phyloP scores from a whole-genome alignment of 805 yeast species.

The Metschnikowia peoriensis region DNA sequence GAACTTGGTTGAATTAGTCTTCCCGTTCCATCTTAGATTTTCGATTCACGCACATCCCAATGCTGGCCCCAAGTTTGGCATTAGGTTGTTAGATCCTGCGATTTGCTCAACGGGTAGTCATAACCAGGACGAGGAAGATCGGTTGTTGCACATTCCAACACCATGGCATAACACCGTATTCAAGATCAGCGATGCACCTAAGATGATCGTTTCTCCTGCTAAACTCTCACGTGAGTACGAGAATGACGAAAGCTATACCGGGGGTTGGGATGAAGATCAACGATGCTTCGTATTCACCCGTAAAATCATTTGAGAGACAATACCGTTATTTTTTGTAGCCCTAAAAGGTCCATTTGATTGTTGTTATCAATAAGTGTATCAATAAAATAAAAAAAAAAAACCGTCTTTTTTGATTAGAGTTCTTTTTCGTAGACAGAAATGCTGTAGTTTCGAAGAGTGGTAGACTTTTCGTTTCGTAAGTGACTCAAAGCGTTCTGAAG shows the following conservation, averaged over 20 bases:
- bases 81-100: conserved; percentile 42
- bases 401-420: not conserved
- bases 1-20: conserved; percentile 55
- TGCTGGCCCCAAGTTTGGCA: conserved; percentile 59
- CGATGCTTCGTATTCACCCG: conserved; percentile 14
- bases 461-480: conserved; percentile 26
- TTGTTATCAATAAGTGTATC: not conserved
- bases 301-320: not conserved
- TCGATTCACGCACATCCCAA: conserved; percentile 64
- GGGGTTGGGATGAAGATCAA: conserved; percentile 19
- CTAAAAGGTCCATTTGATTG: not conserved
- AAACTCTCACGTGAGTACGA: conserved; percentile 13
- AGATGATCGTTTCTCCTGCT: conserved; percentile 16
- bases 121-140: conserved; percentile 40
- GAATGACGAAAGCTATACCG: conserved; percentile 12
- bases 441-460: conserved; percentile 35
- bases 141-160: conserved; percentile 60
- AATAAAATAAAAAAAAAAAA: not conserved
- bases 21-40: conserved; percentile 58
- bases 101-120: conserved; percentile 47
- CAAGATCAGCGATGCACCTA: conserved; percentile 35
- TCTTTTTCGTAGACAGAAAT: conserved; percentile 27
- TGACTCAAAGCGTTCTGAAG: conserved; percentile 33
- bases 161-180: conserved; percentile 65
- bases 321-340: not conserved